Conservation (phyloP, 352 stramenopile species). For the Thalassiosira allenii region DNA sequence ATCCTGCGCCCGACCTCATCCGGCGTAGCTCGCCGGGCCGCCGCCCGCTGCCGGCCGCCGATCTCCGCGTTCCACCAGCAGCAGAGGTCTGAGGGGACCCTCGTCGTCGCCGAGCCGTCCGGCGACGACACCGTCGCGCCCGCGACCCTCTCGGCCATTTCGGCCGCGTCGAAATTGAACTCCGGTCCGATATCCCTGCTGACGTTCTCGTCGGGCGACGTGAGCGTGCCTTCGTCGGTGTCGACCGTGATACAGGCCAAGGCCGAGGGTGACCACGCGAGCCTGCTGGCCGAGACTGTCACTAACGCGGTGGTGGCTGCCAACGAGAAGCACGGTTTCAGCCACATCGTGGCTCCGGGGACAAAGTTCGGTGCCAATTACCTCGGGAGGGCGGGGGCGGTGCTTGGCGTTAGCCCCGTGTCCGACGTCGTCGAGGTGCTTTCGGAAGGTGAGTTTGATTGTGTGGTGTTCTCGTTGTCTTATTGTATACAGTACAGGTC, state of each 20-base stretch:
- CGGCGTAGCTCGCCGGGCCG: slow-evolving; percentile 1
- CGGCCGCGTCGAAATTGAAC: slow-evolving; percentile 46
- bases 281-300: slow-evolving; percentile 87
- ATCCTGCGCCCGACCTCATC: slow-evolving; percentile 7
- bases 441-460: slow-evolving; percentile 90
- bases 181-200: slow-evolving; percentile 54
- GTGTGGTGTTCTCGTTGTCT: too few relatives aligned
- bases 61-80: slow-evolving; percentile 19
- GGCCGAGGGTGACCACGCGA: slow-evolving; percentile 55
- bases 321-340: slow-evolving; percentile 85
- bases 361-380: slow-evolving; percentile 98
- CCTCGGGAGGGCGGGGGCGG: slow-evolving; percentile 93
- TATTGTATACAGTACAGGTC: too few relatives aligned
- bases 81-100: slow-evolving; percentile 43
- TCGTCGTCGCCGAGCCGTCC: slow-evolving; percentile 59
- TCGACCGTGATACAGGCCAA: slow-evolving; percentile 43
- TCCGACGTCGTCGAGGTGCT: slow-evolving; percentile 95
- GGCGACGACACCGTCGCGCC: slow-evolving; percentile 41
- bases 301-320: slow-evolving; percentile 88
- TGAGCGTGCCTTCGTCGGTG: slow-evolving; percentile 41
- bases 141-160: slow-evolving; percentile 59
- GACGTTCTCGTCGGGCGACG: slow-evolving; percentile 53
- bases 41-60: not conserved
- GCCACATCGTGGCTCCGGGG: slow-evolving; percentile 93
- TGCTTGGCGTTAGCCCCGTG: slow-evolving; percentile 94